A percentile compares a stretch with the other conserved stretches of the same genome.
These are phyloP conservation scores for Actinomortierella ambigua DNA, from an alignment of 371 early-diverging fungal species.

Conservation along the genomic window DNA sequence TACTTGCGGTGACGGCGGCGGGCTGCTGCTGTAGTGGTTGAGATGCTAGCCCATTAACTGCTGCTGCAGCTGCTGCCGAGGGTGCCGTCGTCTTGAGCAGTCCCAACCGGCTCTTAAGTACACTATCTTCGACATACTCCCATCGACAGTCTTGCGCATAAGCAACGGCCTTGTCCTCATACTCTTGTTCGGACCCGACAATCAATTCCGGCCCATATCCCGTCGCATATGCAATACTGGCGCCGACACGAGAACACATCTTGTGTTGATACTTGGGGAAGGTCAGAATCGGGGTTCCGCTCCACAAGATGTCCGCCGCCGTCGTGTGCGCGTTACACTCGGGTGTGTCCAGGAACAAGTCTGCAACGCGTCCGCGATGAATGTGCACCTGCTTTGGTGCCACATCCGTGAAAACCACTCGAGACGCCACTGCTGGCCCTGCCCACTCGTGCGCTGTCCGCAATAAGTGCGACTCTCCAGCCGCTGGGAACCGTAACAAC, in stretches of 20 bases:
- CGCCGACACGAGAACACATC: constrained; percentile 91
- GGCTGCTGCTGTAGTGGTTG: too few species aligned
- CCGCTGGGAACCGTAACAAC: constrained; percentile 90
- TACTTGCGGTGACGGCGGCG: neutral
- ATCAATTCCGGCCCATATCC: constrained; percentile 87
- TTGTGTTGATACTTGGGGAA: constrained; percentile 90
- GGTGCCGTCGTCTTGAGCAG: constrained; percentile 6
- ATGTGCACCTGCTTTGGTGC: constrained; percentile 94
- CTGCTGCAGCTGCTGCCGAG: too few species aligned
- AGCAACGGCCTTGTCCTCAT: constrained; percentile 78
- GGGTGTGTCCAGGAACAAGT: constrained; percentile 91
- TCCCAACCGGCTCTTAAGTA: constrained; percentile 17
- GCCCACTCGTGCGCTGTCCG: constrained; percentile 77
- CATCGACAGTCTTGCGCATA: constrained; percentile 65
- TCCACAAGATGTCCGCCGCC: constrained; percentile 93
- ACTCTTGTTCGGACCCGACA: constrained; percentile 74
- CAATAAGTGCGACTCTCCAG: constrained; percentile 80
- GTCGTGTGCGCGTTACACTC: constrained; percentile 97
- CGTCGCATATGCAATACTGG: constrained; percentile 86
- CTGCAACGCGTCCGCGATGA: constrained; percentile 91
- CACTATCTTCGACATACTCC: constrained; percentile 49
- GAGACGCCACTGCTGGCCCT: constrained; percentile 77
- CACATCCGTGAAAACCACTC: constrained; percentile 90
- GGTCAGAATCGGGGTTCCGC: constrained; percentile 91
- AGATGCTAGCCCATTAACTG: too few species aligned